Evolutionary conservation across 2,329 filamentous ascomycete species (phyloP).

Genomic region (Elsinoe fawcettii): DNA sequence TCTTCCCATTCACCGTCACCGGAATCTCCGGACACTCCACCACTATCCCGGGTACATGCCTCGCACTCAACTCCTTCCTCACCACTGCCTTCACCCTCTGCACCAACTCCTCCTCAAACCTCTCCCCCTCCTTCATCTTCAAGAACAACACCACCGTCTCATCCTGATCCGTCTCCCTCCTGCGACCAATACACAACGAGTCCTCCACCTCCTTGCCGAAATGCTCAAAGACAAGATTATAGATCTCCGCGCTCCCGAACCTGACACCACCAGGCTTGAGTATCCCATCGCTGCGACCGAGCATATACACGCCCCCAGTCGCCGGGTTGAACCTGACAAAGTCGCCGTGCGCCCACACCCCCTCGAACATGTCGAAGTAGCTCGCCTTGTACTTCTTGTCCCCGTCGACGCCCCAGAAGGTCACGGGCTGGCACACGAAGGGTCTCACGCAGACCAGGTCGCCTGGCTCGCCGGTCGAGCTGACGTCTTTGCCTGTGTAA

Average conservation of each 20-base stretch:
- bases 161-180: conserved; percentile 63
- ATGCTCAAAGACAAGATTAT: conserved; percentile 81
- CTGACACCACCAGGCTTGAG: conserved; percentile 86
- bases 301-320: conserved; percentile 78
- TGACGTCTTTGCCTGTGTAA: conserved; percentile 50
- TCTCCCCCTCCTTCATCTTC: conserved; percentile 57
- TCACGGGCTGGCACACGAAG: conserved; percentile 85
- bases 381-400: conserved; percentile 69
- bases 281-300: conserved; percentile 85
- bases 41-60: conserved; percentile 80
- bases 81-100: conserved; percentile 59
- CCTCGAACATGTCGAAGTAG: conserved; percentile 79
- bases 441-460: conserved; percentile 80
- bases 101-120: conserved; percentile 54
- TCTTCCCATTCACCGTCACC: conserved; percentile 90
- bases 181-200: conserved; percentile 75
- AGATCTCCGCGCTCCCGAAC: conserved; percentile 92
- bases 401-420: conserved; percentile 71
- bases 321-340: conserved; percentile 66
- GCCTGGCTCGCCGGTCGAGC: conserved; percentile 60
- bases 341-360: conserved; percentile 89
- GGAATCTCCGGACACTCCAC: conserved; percentile 82
- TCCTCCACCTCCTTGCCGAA: conserved; percentile 75
- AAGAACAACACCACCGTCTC: conserved; percentile 86
- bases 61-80: conserved; percentile 69